phyloP scores from a whole-genome alignment of 176 grass and related monocot genomes.

The Phoenix roebelenii region DNA sequence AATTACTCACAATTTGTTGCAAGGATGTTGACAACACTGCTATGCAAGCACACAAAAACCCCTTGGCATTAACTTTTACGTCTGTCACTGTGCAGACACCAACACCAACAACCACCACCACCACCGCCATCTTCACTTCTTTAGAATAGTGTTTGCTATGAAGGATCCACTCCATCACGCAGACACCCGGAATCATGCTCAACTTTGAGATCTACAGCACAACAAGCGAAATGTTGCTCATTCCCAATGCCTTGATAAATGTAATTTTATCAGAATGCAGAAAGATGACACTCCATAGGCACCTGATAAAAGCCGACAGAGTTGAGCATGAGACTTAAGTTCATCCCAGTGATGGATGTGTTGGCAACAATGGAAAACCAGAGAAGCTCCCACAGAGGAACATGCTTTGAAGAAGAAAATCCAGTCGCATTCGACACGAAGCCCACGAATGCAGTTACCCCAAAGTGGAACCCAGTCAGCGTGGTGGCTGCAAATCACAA shows the following conservation, averaged over 20 bases:
- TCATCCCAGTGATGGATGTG: constrained; percentile 9
- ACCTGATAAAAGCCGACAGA: constrained; percentile 23
- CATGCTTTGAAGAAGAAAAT: neutral
- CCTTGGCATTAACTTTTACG: constrained; percentile 38
- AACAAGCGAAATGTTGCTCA: neutral
- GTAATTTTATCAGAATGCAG: neutral
- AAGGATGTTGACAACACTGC: constrained; percentile 41
- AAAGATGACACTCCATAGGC: neutral
- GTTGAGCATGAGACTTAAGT: constrained; percentile 16
- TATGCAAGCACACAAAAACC: constrained; percentile 45
- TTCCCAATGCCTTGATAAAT: too few species aligned
- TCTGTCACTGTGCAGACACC: constrained; percentile 41
- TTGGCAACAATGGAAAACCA: constrained; percentile 17
- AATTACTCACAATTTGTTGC: constrained; percentile 43
- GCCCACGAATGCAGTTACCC: constrained; percentile 2
- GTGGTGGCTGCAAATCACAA: constrained; percentile 1
- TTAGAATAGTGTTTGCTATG: constrained; percentile 39
- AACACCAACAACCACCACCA: constrained; percentile 39
- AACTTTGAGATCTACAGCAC: constrained; percentile 34
- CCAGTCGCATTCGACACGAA: constrained; percentile 3
- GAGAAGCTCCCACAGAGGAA: constrained; percentile 10
- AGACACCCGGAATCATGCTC: constrained; percentile 53
- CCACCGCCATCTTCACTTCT: constrained; percentile 36
- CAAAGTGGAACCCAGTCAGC: constrained; percentile 7
- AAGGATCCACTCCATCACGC: constrained; percentile 43